Conservation (phyloP, 139 green algal genomes). For the Spirogloea muscicola region DNA sequence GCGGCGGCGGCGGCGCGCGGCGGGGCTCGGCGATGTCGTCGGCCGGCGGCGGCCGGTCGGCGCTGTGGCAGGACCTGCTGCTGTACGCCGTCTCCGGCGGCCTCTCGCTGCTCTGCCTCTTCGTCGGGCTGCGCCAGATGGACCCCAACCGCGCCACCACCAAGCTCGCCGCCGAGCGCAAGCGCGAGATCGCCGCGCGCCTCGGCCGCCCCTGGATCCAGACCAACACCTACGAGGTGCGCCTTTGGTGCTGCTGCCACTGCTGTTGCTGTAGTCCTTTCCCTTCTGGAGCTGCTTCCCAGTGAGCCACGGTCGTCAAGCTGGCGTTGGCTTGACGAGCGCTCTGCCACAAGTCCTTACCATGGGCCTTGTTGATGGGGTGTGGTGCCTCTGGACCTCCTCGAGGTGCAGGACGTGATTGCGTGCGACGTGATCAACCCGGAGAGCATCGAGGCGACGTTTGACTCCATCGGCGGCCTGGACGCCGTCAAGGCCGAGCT, state of each 20-base stretch:
- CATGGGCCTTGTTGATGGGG: too few species aligned
- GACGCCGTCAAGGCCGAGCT: conserved; percentile 63
- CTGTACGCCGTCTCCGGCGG: neutral
- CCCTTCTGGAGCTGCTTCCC: too few species aligned
- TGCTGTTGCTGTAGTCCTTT: too few species aligned
- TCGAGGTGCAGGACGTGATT: conserved; percentile 29
- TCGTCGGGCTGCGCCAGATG: neutral
- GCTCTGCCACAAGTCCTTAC: too few species aligned
- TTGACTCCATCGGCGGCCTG: conserved; percentile 76
- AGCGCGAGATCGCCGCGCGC: conserved; percentile 25
- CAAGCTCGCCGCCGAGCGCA: conserved; percentile 14
- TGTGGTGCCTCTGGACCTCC: too few species aligned
- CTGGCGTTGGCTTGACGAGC: too few species aligned
- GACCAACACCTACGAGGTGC: conserved; percentile 14
- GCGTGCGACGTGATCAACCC: conserved; percentile 35
- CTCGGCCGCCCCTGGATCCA: conserved; percentile 5
- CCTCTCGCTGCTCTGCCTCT: neutral
- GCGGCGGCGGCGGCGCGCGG: neutral
- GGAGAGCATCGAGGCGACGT: conserved; percentile 48
- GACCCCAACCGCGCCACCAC: conserved; percentile 4
- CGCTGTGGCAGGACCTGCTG: conserved; percentile 1
- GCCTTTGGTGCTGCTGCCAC: too few species aligned
- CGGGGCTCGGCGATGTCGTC: neutral
- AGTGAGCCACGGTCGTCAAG: too few species aligned
- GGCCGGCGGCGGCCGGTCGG: neutral